These are phyloP conservation scores for Eremomyces bilateralis DNA, from an alignment of 495 filamentous ascomycete genomes.

Conservation along the genomic window DNA sequence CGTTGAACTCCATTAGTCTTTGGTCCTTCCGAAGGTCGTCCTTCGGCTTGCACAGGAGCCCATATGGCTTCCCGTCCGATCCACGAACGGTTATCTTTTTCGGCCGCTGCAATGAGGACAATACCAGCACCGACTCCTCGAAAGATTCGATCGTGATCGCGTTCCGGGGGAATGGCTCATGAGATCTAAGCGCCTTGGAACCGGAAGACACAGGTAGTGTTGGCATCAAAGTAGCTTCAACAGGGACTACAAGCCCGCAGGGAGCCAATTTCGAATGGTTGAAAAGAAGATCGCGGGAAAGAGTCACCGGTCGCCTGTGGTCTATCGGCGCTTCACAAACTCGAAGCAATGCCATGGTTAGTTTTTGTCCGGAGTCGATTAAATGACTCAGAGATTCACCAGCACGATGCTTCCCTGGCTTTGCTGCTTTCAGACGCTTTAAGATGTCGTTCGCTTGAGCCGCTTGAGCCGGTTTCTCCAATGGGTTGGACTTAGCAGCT, in stretches of 20 bases:
- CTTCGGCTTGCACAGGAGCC: slow-evolving; percentile 88
- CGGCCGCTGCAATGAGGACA: slow-evolving; percentile 80
- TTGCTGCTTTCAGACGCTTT: slow-evolving; percentile 24
- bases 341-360: slow-evolving; percentile 61
- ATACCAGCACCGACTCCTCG: slow-evolving; percentile 64
- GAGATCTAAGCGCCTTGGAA: slow-evolving; percentile 40
- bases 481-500: slow-evolving; percentile 36
- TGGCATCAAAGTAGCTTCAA: slow-evolving; percentile 65
- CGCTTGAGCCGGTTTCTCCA: slow-evolving; percentile 28
- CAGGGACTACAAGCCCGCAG: slow-evolving; percentile 65
- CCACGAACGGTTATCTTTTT: slow-evolving; percentile 75
- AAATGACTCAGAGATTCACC: slow-evolving; percentile 36
- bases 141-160: slow-evolving; percentile 44
- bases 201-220: slow-evolving; percentile 58
- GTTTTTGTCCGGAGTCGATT: slow-evolving; percentile 55
- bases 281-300: slow-evolving; percentile 58
- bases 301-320: slow-evolving; percentile 46
- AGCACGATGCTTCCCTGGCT: slow-evolving; percentile 21
- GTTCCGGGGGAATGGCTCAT: slow-evolving; percentile 58
- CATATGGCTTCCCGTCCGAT: slow-evolving; percentile 71
- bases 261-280: slow-evolving; percentile 64
- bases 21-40: slow-evolving; percentile 95
- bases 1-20: slow-evolving; percentile 96
- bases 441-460: slow-evolving; percentile 30
- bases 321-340: slow-evolving; percentile 58